phyloP scores from a whole-genome alignment of 257 asterid genomes.

The Forsythia viridissima region DNA sequence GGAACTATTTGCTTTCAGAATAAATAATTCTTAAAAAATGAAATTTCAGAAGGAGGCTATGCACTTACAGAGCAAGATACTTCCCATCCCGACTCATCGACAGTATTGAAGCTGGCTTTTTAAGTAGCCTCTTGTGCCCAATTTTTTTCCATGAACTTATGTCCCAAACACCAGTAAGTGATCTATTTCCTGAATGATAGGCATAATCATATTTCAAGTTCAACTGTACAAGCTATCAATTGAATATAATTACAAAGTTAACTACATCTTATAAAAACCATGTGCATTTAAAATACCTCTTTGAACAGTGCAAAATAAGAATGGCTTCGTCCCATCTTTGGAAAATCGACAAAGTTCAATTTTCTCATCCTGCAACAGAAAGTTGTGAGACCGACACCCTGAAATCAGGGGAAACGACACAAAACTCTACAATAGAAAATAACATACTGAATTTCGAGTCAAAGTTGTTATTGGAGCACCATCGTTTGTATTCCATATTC shows the following conservation, averaged over 20 bases:
- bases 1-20: slow-evolving; percentile 6
- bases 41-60: background rate
- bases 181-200: slow-evolving; percentile 59
- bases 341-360: slow-evolving; percentile 91
- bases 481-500: slow-evolving; percentile 87
- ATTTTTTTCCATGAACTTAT: slow-evolving; percentile 85
- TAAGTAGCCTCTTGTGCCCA: slow-evolving; percentile 78
- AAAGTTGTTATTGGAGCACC: slow-evolving; percentile 81
- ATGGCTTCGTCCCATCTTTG: slow-evolving; percentile 95
- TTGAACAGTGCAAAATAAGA: slow-evolving; percentile 78
- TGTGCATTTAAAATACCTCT: slow-evolving; percentile 48
- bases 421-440: slow-evolving; percentile 7
- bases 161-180: slow-evolving; percentile 87
- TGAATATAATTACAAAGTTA: slow-evolving; percentile 11
- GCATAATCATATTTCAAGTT: slow-evolving; percentile 24
- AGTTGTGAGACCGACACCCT: slow-evolving; percentile 23
- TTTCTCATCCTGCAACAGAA: slow-evolving; percentile 74
- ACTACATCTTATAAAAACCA: slow-evolving; percentile 5
- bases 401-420: slow-evolving; percentile 1
- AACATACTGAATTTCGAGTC: slow-evolving; percentile 72
- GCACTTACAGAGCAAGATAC: slow-evolving; percentile 88
- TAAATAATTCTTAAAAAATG: background rate
- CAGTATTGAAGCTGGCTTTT: slow-evolving; percentile 80
- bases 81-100: slow-evolving; percentile 91
- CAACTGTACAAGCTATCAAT: slow-evolving; percentile 19